Percentiles rank a stretch among this genome's conserved stretches.
phyloP scores from a whole-genome alignment of 805 yeast genomes.

The Metschnikowia aberdeeniae region DNA sequence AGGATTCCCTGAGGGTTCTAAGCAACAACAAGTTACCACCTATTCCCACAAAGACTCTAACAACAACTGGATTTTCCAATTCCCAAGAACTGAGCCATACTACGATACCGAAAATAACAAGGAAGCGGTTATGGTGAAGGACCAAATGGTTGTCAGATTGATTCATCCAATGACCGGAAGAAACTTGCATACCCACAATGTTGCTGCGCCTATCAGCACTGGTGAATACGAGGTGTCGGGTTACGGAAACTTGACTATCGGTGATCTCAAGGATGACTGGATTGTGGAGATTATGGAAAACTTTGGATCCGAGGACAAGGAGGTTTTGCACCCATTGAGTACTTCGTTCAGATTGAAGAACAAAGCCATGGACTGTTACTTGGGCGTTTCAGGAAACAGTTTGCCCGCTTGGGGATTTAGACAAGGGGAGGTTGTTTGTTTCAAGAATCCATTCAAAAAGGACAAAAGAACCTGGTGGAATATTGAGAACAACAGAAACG shows the following conservation, averaged over 20 bases:
- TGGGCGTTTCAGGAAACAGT: conserved; percentile 74
- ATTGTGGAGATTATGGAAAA: conserved; percentile 64
- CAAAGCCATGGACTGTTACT: conserved; percentile 69
- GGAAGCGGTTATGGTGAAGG: conserved; percentile 39
- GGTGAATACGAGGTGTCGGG: conserved; percentile 63
- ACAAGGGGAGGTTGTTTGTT: conserved; percentile 93
- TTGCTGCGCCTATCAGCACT: conserved; percentile 58
- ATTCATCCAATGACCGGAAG: conserved; percentile 58
- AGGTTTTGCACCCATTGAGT: conserved; percentile 71
- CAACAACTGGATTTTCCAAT: conserved; percentile 47
- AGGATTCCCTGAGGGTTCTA: conserved; percentile 44
- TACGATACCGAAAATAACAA: conserved; percentile 30
- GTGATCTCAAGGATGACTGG: conserved; percentile 79
- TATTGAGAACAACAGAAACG: conserved; percentile 66
- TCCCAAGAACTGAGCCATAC: conserved; percentile 35
- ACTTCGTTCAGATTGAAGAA: conserved; percentile 76
- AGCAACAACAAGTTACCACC: conserved; percentile 46
- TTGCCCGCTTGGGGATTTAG: conserved; percentile 98
- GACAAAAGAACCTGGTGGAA: conserved; percentile 91
- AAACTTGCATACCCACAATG: conserved; percentile 68
- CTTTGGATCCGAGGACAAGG: conserved; percentile 48
- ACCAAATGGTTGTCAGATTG: conserved; percentile 61
- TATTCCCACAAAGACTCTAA: conserved; percentile 45
- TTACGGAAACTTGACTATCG: conserved; percentile 61
- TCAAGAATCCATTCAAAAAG: conserved; percentile 58